Percentiles rank a stretch among this genome's conserved stretches.
phyloP scores from a whole-genome alignment of 352 stramenopile species.

The Aphanomyces cochlioides region DNA sequence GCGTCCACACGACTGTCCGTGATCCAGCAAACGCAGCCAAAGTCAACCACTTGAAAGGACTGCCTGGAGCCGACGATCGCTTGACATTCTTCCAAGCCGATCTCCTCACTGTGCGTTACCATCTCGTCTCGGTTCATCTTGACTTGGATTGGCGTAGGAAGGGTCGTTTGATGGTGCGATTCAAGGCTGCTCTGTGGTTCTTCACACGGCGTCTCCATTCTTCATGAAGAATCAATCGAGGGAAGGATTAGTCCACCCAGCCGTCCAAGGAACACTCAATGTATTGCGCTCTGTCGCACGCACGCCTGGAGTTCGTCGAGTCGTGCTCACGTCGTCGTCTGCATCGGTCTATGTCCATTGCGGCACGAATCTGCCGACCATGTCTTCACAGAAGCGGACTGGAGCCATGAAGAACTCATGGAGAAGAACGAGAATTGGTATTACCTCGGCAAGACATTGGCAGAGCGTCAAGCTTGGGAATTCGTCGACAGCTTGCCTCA shows the following conservation, averaged over 20 bases:
- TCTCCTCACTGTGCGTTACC: slow-evolving; percentile 21
- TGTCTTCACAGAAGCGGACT: slow-evolving; percentile 35
- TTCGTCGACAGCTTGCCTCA: slow-evolving; percentile 30
- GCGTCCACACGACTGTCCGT: slow-evolving; percentile 30
- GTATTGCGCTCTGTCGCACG: slow-evolving; percentile 32
- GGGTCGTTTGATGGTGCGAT: slow-evolving; percentile 37
- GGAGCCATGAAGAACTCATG: slow-evolving; percentile 31
- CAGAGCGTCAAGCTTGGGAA: slow-evolving; percentile 33
- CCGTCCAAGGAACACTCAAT: slow-evolving; percentile 34
- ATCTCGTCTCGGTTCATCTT: no score
- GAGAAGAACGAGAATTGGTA: slow-evolving; percentile 33
- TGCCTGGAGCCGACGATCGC: slow-evolving; percentile 22
- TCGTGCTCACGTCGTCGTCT: slow-evolving; percentile 37
- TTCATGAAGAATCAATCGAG: slow-evolving; percentile 31
- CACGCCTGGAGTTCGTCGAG: slow-evolving; percentile 31
- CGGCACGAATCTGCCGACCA: slow-evolving; percentile 21
- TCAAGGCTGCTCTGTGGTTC: slow-evolving; percentile 32
- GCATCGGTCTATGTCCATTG: slow-evolving; percentile 32
- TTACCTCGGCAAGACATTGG: slow-evolving; percentile 35
- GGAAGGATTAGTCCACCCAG: slow-evolving; percentile 25
- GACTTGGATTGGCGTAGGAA: not conserved
- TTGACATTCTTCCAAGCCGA: slow-evolving; percentile 39
- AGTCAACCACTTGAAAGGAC: slow-evolving; percentile 21
- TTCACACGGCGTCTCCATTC: slow-evolving; percentile 41
- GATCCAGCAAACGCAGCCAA: slow-evolving; percentile 15